phyloP scores from a whole-genome alignment of 2,329 filamentous ascomycete genomes.

The Chaetomiaceae sp. region DNA sequence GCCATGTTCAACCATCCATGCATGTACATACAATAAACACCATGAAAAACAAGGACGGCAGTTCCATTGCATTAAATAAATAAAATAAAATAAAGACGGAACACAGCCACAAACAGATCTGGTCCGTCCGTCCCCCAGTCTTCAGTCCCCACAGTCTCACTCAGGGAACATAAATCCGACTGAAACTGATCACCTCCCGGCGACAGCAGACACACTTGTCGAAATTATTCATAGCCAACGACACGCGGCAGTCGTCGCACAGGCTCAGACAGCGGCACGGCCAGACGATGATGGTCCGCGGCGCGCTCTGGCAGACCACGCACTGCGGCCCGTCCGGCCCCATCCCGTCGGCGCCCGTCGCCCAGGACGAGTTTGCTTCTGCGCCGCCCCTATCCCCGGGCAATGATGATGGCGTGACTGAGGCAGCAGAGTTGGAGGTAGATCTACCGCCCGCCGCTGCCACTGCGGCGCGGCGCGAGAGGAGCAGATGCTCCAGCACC shows the following conservation, averaged over 20 bases:
- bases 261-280: constrained; percentile 91
- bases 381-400: neutral
- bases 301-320: constrained; percentile 85
- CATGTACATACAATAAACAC: too few relatives aligned
- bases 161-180: constrained; percentile 80
- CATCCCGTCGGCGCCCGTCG: constrained; percentile 66
- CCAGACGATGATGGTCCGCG: constrained; percentile 89
- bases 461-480: constrained; percentile 43
- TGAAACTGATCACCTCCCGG: constrained; percentile 82
- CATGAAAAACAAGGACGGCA: too few relatives aligned
- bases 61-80: too few relatives aligned
- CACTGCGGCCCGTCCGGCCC: constrained; percentile 73
- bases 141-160: neutral
- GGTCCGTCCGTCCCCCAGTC: neutral
- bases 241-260: constrained; percentile 92
- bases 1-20: too few relatives aligned
- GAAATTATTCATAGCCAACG: constrained; percentile 94
- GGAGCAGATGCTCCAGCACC: constrained; percentile 56
- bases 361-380: constrained; percentile 45
- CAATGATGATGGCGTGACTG: neutral
- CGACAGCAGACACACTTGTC: constrained; percentile 94
- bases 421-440: too few relatives aligned
- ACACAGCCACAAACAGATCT: neutral
- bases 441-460: too few relatives aligned
- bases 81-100: neutral